Conservation (phyloP, 2,329 filamentous ascomycete genomes). For the Hyphodiscus sp. region DNA sequence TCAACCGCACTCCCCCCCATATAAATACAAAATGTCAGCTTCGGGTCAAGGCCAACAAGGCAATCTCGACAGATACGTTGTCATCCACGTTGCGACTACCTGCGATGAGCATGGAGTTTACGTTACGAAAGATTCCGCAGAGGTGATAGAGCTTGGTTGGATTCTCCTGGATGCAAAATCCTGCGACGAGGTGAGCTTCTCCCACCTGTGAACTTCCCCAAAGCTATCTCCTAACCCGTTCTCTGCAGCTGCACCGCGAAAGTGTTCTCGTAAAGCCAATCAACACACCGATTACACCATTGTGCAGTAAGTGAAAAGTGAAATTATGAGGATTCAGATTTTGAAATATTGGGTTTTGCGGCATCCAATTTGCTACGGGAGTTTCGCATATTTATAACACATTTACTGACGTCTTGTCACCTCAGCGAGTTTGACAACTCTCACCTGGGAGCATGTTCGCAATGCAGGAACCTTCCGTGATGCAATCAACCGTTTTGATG, state of each 20-base stretch:
- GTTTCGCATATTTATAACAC: constrained; percentile 11
- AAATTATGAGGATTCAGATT: neutral
- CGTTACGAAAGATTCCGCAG: constrained; percentile 97
- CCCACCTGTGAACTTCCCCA: neutral
- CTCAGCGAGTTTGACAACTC: constrained; percentile 87
- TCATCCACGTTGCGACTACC: constrained; percentile 97
- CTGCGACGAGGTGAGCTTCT: constrained; percentile 74
- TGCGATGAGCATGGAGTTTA: constrained; percentile 99
- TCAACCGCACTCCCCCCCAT: constrained; percentile 64
- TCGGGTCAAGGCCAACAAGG: constrained; percentile 49
- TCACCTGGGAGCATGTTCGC: constrained; percentile 98
- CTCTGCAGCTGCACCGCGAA: constrained; percentile 75
- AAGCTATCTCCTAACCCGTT: constrained; percentile 16
- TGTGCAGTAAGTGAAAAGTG: constrained; percentile 76
- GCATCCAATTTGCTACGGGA: neutral
- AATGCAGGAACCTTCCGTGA: constrained; percentile 96
- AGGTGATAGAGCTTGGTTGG: constrained; percentile 99
- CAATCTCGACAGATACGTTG: constrained; percentile 90
- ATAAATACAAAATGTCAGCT: constrained; percentile 60
- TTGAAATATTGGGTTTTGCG: too few relatives aligned
- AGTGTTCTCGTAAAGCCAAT: constrained; percentile 96
- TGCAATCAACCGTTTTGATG: constrained; percentile 90
- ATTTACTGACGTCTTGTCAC: constrained; percentile 18
- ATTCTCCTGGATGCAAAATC: constrained; percentile 88
- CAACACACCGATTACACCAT: constrained; percentile 96